Evolutionary conservation across 306 rosid species (phyloP), one percentile per base, ranked within the genome.

Genomic region (Neltuma alba): DNA sequence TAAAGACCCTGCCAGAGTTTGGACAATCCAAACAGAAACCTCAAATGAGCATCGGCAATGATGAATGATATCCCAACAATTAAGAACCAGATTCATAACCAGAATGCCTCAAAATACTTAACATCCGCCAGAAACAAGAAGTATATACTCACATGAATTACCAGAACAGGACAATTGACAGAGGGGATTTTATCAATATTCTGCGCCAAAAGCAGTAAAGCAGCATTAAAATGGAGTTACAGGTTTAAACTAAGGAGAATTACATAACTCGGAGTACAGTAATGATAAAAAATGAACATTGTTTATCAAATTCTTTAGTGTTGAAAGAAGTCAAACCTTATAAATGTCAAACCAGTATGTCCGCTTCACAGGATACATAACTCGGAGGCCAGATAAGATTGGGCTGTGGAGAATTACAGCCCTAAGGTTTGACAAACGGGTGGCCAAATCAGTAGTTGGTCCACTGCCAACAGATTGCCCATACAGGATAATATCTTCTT

Each of bases 381-480:
- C 99, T 66, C 99, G 89, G 42, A 95, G 89, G 63, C 99, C 99
- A 58, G 99, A 95, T 88, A 91, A 70, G 83, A 95, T 95, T 7
- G 97, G 96, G 80, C 99, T 95, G 58, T 95, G 99, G 78, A 95
- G 99, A 95, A 95, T 91, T 57, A 91, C 90, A 58, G 99, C 97
- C 84, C 99, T 86, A 79, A 95, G 93, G 80, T 85, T 86, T 3
- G 92, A 92, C 16, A 92, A 85, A 67, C 89, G 86, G 34, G 89
- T 52, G n/a, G 99, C 99, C 85, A 92, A 79, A 88, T 95, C 99
- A 21, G 93, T 79, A 15, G 99, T 91, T 3, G 99, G 99, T 66
- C 99, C 99, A 70, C 98, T 92, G 33, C 99, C 99, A 81, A 95
- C 97, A 65, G 99, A 95, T 71, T 95, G 98, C 79, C 99, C 98